Evolutionary conservation across 73 alveolate genomes (phyloP).

Genomic region (Tetrahymena borealis): DNA sequence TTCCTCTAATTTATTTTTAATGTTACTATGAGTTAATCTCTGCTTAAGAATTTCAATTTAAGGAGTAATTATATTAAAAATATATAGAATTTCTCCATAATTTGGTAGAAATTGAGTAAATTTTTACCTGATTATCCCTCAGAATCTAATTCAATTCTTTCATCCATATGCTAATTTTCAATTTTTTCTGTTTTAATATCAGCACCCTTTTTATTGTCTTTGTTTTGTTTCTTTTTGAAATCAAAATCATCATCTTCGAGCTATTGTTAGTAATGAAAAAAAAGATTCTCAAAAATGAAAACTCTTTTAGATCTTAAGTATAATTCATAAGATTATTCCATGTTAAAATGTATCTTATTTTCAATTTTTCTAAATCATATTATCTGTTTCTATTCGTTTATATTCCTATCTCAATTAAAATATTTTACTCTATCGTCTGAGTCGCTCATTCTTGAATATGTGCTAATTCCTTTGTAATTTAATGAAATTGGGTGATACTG

Average conservation of each 20-base stretch:
- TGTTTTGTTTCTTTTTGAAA: neutral
- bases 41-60: no score
- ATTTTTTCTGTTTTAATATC: slow-evolving; percentile 26
- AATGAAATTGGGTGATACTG: neutral
- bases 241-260: neutral
- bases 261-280: neutral
- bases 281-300: neutral
- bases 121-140: slow-evolving; percentile 33
- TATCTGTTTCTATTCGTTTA: no score
- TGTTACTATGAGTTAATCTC: no score
- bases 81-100: no score
- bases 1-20: neutral
- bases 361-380: no score
- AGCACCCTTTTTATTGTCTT: neutral
- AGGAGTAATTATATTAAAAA: no score
- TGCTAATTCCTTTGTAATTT: neutral
- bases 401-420: no score
- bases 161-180: slow-evolving; percentile 40
- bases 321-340: no score
- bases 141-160: slow-evolving; percentile 34
- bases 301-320: no score
- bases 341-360: no score
- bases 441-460: neutral
- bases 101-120: no score
- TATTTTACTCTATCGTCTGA: neutral